These are phyloP conservation scores for Serendipita sp. DNA, from an alignment of 768 basidiomycete genomes.

Conservation along the genomic window DNA sequence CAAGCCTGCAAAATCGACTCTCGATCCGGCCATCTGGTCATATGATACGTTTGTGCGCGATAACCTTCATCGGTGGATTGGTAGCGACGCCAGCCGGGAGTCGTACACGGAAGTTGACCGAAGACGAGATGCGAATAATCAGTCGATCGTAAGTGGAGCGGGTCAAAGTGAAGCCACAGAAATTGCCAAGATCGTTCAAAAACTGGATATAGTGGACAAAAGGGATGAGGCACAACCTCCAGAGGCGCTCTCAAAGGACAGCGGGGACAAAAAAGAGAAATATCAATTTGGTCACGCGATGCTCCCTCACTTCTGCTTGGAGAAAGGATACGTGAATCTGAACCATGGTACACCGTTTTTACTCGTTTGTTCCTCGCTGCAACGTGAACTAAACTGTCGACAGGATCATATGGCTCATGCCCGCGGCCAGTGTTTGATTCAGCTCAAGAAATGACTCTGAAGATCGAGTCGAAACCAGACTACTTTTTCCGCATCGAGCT, in stretches of 20 bases:
- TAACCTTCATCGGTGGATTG: constrained; percentile 68
- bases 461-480: constrained; percentile 21
- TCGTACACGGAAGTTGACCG: constrained; percentile 42
- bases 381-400: not conserved
- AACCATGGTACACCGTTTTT: constrained; percentile 19
- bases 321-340: constrained; percentile 20
- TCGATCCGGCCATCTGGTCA: constrained; percentile 57
- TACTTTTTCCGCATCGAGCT: constrained; percentile 19
- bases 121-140: constrained; percentile 23
- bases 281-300: constrained; percentile 19
- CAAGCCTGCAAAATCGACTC: constrained; percentile 19
- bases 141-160: no score
- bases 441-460: constrained; percentile 14
- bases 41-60: constrained; percentile 66
- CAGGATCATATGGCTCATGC: constrained; percentile 22
- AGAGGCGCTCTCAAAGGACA: not conserved
- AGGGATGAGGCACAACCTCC: not conserved
- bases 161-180: not conserved
- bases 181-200: not conserved
- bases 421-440: constrained; percentile 20
- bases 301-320: constrained; percentile 21
- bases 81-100: constrained; percentile 21
- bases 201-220: not conserved
- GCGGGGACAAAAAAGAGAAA: not conserved
- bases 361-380: not conserved